phyloP scores from a whole-genome alignment of 495 filamentous ascomycete species.

The Trichoderma parareesei region DNA sequence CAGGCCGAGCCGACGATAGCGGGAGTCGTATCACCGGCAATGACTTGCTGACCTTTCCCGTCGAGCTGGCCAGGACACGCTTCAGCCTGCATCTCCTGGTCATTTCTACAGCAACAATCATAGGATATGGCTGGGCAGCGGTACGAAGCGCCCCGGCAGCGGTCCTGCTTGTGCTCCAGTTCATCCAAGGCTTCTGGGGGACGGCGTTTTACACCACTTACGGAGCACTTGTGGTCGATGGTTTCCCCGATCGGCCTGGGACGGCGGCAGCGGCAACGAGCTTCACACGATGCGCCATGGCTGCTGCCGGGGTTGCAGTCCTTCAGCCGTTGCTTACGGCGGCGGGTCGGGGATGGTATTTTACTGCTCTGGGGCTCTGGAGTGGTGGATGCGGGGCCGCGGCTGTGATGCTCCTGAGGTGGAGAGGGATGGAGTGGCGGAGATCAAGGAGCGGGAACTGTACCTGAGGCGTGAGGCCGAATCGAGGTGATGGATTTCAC shows the following conservation, averaged over 20 bases:
- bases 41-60: no score
- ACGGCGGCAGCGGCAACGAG: constrained; percentile 20
- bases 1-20: no score
- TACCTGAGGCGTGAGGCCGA: no score
- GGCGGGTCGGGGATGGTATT: constrained; percentile 19
- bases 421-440: no score
- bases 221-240: constrained; percentile 20
- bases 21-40: no score
- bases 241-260: constrained; percentile 17
- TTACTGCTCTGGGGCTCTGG: no score
- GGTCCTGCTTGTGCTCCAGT: constrained; percentile 18
- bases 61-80: constrained; percentile 8
- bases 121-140: constrained; percentile 19
- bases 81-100: constrained; percentile 12
- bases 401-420: no score
- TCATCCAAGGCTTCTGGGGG: constrained; percentile 12
- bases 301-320: constrained; percentile 16
- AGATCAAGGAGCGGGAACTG: no score
- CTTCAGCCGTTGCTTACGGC: constrained; percentile 19
- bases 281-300: constrained; percentile 17
- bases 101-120: no score
- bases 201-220: constrained; percentile 12
- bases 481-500: no score
- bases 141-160: constrained; percentile 12
- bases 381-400: no score